Evolutionary conservation across 306 rosid species (phyloP).

Genomic region (Heteromeles arbutifolia): DNA sequence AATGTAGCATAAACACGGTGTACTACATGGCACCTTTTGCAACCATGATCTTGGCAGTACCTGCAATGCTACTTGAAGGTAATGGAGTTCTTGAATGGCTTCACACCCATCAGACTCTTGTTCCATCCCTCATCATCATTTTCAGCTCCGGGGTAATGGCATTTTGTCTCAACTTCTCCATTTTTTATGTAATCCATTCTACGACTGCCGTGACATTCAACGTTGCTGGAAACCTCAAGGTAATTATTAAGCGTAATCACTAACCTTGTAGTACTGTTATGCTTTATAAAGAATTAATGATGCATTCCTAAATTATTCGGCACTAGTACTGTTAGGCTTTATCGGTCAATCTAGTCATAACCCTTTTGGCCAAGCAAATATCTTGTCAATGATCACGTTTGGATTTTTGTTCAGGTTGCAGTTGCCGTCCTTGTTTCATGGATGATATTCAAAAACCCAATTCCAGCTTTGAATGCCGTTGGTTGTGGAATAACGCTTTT

Average conservation of each 20-base stretch:
- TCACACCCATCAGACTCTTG: conserved; percentile 55
- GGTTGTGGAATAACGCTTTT: conserved; percentile 86
- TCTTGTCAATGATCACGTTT: neutral
- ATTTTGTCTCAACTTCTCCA: conserved; percentile 95
- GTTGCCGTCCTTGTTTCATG: conserved; percentile 94
- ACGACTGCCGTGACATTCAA: conserved; percentile 96
- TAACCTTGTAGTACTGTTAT: neutral
- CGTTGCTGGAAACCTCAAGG: conserved; percentile 99
- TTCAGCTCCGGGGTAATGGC: conserved; percentile 91
- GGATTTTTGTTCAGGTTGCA: conserved; percentile 59
- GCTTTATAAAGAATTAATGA: neutral
- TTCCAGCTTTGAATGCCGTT: conserved; percentile 59
- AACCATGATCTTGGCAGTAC: conserved; percentile 92
- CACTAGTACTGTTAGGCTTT: neutral
- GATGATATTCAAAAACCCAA: conserved; percentile 88
- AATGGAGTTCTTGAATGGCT: conserved; percentile 85
- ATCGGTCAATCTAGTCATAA: neutral
- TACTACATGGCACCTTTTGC: conserved; percentile 99
- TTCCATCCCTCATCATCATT: conserved; percentile 67
- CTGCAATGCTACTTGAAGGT: conserved; percentile 89
- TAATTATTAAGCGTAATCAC: conserved; percentile 13
- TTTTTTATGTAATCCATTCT: conserved; percentile 93
- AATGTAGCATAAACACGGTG: conserved; percentile 83
- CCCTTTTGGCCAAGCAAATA: neutral
- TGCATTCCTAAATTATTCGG: no score